Evolutionary conservation across 169 alveolate genomes (phyloP), one percentile per base, ranked within the genome.

Genomic region (Cryptosporidium ubiquitum): DNA sequence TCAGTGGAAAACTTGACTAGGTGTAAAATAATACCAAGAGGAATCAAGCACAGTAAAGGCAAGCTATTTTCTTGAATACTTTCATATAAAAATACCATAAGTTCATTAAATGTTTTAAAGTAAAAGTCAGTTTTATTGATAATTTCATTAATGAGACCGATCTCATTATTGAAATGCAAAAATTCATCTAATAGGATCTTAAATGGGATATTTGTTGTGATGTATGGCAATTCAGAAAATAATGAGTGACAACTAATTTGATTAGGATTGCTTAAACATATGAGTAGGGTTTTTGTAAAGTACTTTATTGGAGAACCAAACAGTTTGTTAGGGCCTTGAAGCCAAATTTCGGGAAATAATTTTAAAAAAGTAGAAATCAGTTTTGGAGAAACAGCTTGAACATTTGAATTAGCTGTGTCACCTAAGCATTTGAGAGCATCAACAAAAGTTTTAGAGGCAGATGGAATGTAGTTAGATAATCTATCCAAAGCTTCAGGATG

Each of bases 311-410:
- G 86, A 20, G 84, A 40, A 12, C 31, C 18, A 47, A 47, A 70
- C 33, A 26, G 9, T 37, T 57, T 35, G 20, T 18, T 74, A 7
- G 57, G 33, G 2, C 35, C 39, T 20, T 23, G 18, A 4, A 55
- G 18, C 86, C 86, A 74, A 33, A 74, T 74, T 57, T 35, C 70
- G 10, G 86, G 86, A 57, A 74, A 74, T 31, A 60, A 7, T 58
- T 57, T 52, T 57, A 39, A 74, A 57, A 57, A 60, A n/a, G 64
- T 26, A 1, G 64, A 35, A 20, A 58, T 29, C 5, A 74, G 37
- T 20, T 40, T 42, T 35, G 71, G 71, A 57, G 86, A 55, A 31
- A 74, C 86, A 26, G 58, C 26, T 74, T 74, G 86, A 74, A 74
- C 86, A 60, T 52, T 57, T 18, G 71, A 39, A 57, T 74, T 58